phyloP scores from a whole-genome alignment of 2,329 filamentous ascomycete species.

The Phaeomoniella chlamydospora region DNA sequence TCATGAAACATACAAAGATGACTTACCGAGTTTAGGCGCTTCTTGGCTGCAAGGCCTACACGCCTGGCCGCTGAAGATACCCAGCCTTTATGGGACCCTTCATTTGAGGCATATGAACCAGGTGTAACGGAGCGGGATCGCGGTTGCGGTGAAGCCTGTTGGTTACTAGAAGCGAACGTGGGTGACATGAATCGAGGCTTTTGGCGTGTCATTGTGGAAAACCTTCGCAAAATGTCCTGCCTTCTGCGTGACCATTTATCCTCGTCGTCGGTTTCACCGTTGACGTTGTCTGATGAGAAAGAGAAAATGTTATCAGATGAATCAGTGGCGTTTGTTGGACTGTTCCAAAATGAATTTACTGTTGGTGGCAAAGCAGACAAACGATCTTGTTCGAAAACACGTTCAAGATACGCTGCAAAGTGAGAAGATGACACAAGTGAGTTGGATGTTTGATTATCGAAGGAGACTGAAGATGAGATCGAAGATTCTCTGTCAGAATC shows the following conservation, averaged over 20 bases:
- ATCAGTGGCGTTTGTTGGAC: no score
- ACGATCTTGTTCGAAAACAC: no score
- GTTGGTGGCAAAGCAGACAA: no score
- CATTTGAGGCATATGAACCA: background rate
- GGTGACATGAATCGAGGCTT: slow-evolving; percentile 1
- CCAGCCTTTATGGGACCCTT: background rate
- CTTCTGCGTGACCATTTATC: no score
- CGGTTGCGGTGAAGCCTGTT: background rate
- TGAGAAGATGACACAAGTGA: background rate
- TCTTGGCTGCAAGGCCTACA: background rate
- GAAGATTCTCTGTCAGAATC: background rate
- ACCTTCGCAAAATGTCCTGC: background rate
- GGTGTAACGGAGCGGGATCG: background rate
- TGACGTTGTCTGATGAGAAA: no score
- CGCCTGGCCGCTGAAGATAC: background rate
- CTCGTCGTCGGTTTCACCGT: no score
- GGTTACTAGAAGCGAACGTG: background rate
- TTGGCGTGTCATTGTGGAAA: background rate
- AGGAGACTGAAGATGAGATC: background rate
- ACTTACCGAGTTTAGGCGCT: background rate
- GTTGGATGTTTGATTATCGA: background rate
- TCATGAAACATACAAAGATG: no score
- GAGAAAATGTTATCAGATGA: no score
- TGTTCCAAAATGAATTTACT: no score
- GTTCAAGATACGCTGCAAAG: background rate